Evolutionary conservation across 805 yeast genomes (phyloP).

Genomic region (Grigorovia yakushimaensis): DNA sequence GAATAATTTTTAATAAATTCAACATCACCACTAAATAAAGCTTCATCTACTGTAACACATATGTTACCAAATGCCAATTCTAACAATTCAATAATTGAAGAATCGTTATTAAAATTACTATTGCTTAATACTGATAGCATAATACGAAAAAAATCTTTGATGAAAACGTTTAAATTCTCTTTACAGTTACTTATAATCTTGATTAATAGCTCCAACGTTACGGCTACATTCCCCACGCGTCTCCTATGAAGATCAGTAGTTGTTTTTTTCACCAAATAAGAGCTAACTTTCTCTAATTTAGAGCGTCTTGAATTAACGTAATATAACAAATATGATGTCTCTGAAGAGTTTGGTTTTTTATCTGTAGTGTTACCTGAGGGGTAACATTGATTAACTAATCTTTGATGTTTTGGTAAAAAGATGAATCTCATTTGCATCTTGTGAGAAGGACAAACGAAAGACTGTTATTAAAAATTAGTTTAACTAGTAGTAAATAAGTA

Average conservation of each 20-base stretch:
- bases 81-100: slow-evolving; percentile 46
- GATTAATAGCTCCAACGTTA: slow-evolving; percentile 60
- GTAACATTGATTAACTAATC: slow-evolving; percentile 82
- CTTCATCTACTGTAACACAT: slow-evolving; percentile 46
- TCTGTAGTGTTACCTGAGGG: slow-evolving; percentile 82
- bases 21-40: slow-evolving; percentile 56
- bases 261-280: slow-evolving; percentile 55
- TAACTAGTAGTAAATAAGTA: too few relatives aligned
- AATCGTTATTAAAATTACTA: slow-evolving; percentile 40
- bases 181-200: slow-evolving; percentile 67
- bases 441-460: slow-evolving; percentile 4
- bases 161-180: slow-evolving; percentile 78
- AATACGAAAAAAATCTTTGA: slow-evolving; percentile 55
- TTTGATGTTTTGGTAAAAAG: slow-evolving; percentile 77
- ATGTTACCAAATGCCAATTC: slow-evolving; percentile 40
- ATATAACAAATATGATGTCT: slow-evolving; percentile 75
- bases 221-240: slow-evolving; percentile 71
- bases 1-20: slow-evolving; percentile 42
- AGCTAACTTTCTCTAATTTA: slow-evolving; percentile 78
- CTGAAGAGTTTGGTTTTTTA: slow-evolving; percentile 87
- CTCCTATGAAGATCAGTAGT: slow-evolving; percentile 48
- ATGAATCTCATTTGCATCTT: slow-evolving; percentile 15
- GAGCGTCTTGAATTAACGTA: slow-evolving; percentile 86
- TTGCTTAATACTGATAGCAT: slow-evolving; percentile 39
- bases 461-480: neutral